These are phyloP conservation scores for Ilex aquifolium DNA, from an alignment of 257 asterid species.

Conservation along the genomic window DNA sequence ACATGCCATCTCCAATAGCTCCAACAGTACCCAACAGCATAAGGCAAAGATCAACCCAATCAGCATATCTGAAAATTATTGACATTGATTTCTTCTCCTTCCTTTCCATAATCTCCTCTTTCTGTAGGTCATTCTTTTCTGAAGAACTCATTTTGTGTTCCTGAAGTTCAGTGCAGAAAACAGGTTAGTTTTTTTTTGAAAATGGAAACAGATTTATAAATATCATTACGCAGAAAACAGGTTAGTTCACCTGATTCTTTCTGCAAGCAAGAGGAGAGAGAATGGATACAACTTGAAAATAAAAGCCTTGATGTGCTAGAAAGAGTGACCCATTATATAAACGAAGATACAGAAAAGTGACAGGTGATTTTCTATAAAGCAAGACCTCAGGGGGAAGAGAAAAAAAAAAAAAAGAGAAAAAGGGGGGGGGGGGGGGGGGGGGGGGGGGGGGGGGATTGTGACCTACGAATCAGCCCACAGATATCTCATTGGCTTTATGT, in stretches of 20 bases:
- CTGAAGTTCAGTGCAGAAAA: neutral
- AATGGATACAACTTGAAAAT: too few relatives aligned
- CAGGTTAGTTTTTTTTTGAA: neutral
- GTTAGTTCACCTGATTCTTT: neutral
- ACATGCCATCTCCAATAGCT: constrained; percentile 88
- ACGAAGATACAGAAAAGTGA: neutral
- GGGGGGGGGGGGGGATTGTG: neutral
- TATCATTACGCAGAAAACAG: neutral
- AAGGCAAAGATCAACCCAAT: constrained; percentile 53
- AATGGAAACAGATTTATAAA: neutral
- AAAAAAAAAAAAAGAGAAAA: too few relatives aligned
- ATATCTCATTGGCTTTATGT: neutral
- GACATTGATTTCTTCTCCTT: constrained; percentile 26
- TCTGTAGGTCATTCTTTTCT: constrained; percentile 13
- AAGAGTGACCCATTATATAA: neutral
- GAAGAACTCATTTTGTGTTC: constrained; percentile 27
- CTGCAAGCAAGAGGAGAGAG: too few relatives aligned
- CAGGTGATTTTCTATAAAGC: too few relatives aligned
- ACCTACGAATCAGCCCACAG: neutral
- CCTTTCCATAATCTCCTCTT: constrained; percentile 4
- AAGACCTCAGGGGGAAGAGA: too few relatives aligned
- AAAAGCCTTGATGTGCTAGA: neutral
- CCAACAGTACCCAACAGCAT: constrained; percentile 83
- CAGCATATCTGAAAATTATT: constrained; percentile 62
- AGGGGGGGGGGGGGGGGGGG: too few relatives aligned